Conservation (phyloP, 495 filamentous ascomycete genomes). For the Trichocladium antarcticum region DNA sequence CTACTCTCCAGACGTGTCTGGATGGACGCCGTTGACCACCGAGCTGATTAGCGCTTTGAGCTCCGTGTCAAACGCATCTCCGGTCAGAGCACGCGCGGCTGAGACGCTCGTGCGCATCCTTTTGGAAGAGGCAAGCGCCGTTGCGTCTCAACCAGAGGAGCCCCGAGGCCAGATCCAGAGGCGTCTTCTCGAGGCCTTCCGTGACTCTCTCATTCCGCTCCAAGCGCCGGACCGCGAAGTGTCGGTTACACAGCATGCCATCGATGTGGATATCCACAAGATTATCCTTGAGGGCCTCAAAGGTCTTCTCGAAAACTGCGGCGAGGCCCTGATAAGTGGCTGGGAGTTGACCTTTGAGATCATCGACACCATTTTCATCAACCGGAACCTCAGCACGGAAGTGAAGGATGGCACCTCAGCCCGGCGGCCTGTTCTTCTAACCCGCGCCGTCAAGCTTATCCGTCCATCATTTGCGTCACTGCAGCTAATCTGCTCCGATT, state of each 20-base stretch:
- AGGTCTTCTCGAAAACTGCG: constrained; percentile 75
- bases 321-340: constrained; percentile 66
- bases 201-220: constrained; percentile 40
- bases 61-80: constrained; percentile 41
- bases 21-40: constrained; percentile 62
- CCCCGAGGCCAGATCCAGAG: constrained; percentile 49
- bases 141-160: constrained; percentile 39
- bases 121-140: constrained; percentile 48
- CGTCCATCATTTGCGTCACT: constrained; percentile 76
- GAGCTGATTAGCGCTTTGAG: constrained; percentile 58
- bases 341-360: constrained; percentile 82
- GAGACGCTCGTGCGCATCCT: constrained; percentile 64
- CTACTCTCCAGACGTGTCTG: constrained; percentile 49
- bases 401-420: constrained; percentile 10
- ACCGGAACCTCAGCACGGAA: constrained; percentile 21
- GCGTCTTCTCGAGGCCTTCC: constrained; percentile 60
- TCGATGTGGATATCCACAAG: constrained; percentile 72
- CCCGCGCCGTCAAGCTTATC: constrained; percentile 62
- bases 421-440: constrained; percentile 26
- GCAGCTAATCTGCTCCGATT: constrained; percentile 91
- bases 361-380: constrained; percentile 69
- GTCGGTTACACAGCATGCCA: constrained; percentile 43
- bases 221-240: constrained; percentile 34
- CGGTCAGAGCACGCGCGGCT: constrained; percentile 59
- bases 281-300: constrained; percentile 71